These are phyloP conservation scores for Chimonanthus salicifolius DNA, from an alignment of 164 flowering plant genomes.

Conservation along the genomic window DNA sequence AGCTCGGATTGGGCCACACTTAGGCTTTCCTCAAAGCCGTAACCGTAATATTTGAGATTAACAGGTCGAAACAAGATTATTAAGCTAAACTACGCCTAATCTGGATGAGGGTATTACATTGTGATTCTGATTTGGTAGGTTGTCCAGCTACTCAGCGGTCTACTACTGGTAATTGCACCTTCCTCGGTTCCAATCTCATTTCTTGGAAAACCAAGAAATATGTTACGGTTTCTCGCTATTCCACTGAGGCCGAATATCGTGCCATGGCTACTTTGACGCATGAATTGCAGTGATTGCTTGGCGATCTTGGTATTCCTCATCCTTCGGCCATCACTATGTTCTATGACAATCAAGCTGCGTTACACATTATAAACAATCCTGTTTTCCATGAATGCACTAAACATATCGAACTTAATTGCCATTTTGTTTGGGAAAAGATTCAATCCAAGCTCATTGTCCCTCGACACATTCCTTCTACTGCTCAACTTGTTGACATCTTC, in stretches of 20 bases:
- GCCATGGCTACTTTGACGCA: slow-evolving; percentile 7
- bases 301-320: background rate
- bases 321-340: background rate
- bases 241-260: slow-evolving; percentile 7
- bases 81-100: too few relatives aligned
- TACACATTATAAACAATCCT: background rate
- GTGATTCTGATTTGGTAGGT: slow-evolving; percentile 7
- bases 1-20: too few relatives aligned
- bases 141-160: background rate
- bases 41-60: too few relatives aligned
- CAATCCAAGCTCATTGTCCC: background rate
- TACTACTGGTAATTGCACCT: background rate
- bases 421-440: background rate
- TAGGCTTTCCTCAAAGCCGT: too few relatives aligned
- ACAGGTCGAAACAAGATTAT: too few relatives aligned
- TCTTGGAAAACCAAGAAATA: slow-evolving; percentile 12
- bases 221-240: slow-evolving; percentile 1
- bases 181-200: background rate
- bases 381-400: background rate
- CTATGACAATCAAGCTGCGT: background rate
- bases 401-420: background rate
- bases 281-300: background rate
- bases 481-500: background rate
- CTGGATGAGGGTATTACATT: too few relatives aligned
- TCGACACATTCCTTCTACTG: background rate